Percentiles rank a stretch among this genome's conserved stretches.
These are phyloP conservation scores for Mycena kentingensis DNA, from an alignment of 768 basidiomycete species.

Conservation along the genomic window DNA sequence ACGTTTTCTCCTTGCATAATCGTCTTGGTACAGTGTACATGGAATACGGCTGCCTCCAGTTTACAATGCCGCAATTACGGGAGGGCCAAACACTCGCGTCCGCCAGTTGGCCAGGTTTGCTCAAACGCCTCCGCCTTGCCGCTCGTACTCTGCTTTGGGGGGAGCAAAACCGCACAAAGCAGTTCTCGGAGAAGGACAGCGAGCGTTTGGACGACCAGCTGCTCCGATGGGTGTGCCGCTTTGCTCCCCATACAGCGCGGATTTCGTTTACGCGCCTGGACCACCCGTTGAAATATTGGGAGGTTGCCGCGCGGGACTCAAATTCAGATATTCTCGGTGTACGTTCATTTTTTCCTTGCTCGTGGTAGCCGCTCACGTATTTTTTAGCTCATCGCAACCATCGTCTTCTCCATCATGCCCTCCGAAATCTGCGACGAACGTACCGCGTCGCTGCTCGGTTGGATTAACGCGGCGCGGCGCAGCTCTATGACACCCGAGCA, in stretches of 20 bases:
- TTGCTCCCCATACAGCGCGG: background rate
- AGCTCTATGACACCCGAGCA: conserved; percentile 30
- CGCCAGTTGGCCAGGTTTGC: conserved; percentile 14
- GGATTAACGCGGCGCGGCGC: conserved; percentile 28
- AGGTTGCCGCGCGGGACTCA: conserved; percentile 20
- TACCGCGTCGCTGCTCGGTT: conserved; percentile 29
- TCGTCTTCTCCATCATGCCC: conserved; percentile 30
- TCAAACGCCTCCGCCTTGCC: conserved; percentile 12
- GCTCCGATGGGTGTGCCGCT: conserved; percentile 17
- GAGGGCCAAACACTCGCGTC: conserved; percentile 12
- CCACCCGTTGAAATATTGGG: conserved; percentile 29
- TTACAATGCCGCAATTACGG: conserved; percentile 21
- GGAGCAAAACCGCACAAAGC: conserved; percentile 20
- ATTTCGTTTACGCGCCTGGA: conserved; percentile 7
- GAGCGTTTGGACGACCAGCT: conserved; percentile 23
- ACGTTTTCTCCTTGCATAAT: background rate
- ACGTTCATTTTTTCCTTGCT: conserved; percentile 1
- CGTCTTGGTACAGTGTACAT: conserved; percentile 19
- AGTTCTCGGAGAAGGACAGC: conserved; percentile 8
- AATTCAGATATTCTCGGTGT: conserved; percentile 25
- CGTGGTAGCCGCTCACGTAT: background rate
- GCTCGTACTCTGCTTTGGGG: conserved; percentile 24
- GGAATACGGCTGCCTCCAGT: conserved; percentile 22
- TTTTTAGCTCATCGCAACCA: conserved; percentile 22
- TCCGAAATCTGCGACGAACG: conserved; percentile 33